Evolutionary conservation across 768 basidiomycete species (phyloP).

Genomic region (Termitomyces heimii): DNA sequence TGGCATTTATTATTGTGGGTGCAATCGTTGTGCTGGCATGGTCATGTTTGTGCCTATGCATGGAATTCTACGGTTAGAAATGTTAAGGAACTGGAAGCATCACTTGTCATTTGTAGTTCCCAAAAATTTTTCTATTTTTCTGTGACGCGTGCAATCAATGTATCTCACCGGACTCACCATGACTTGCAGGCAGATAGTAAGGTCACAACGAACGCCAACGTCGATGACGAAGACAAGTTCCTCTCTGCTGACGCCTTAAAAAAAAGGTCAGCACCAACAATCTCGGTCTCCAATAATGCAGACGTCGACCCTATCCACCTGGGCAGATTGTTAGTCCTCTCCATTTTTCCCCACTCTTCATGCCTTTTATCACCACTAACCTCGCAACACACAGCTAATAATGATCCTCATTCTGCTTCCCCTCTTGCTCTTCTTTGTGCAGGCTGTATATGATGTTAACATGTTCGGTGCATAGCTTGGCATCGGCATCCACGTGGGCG

Average conservation of each 20-base stretch:
- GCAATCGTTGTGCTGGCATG: slow-evolving; percentile 64
- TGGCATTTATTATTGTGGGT: slow-evolving; percentile 77
- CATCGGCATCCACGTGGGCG: slow-evolving; percentile 77
- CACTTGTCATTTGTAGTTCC: slow-evolving; percentile 42
- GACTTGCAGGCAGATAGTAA: neutral
- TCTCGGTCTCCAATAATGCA: slow-evolving; percentile 29
- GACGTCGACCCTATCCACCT: slow-evolving; percentile 64
- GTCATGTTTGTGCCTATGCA: slow-evolving; percentile 52
- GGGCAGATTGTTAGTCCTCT: slow-evolving; percentile 50
- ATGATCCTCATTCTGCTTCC: slow-evolving; percentile 73
- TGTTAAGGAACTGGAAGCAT: neutral
- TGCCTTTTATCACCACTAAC: neutral
- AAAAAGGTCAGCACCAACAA: neutral
- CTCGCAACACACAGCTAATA: slow-evolving; percentile 35
- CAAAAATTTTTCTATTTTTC: slow-evolving; percentile 68
- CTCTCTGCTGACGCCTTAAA: neutral
- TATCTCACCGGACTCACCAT: neutral
- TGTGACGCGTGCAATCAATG: slow-evolving; percentile 72
- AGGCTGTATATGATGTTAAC: slow-evolving; percentile 60
- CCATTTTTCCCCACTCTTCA: neutral
- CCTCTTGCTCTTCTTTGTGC: slow-evolving; percentile 80
- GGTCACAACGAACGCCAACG: neutral
- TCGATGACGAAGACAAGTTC: neutral
- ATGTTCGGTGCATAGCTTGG: slow-evolving; percentile 74
- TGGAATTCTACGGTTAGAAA: slow-evolving; percentile 18